Percentiles rank a stretch among this genome's conserved stretches.
phyloP scores from a whole-genome alignment of 106 monocot species.

The Phalaenopsis equestris region DNA sequence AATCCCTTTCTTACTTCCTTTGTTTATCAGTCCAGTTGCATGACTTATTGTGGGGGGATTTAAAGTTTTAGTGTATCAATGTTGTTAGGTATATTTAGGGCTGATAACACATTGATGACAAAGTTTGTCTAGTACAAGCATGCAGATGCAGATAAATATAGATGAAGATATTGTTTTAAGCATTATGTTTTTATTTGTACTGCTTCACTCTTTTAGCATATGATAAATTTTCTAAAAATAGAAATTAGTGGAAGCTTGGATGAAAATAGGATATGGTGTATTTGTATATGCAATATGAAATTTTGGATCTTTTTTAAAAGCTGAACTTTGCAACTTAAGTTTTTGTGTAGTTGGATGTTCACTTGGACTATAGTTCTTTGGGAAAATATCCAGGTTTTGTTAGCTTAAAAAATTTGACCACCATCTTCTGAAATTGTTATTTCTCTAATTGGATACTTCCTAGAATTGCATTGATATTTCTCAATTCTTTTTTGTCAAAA shows the following conservation, averaged over 20 bases:
- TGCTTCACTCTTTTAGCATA: not conserved
- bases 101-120: not conserved
- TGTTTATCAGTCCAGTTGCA: not conserved
- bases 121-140: not conserved
- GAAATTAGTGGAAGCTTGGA: not conserved
- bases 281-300: not conserved
- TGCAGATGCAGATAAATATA: not conserved
- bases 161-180: not conserved
- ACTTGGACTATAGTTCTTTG: no score
- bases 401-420: no score
- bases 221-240: not conserved
- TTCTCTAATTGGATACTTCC: no score
- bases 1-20: not conserved
- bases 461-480: no score
- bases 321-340: no score
- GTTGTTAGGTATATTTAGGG: not conserved
- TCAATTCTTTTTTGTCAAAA: no score
- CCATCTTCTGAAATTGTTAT: no score
- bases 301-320: not conserved
- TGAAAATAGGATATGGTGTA: not conserved
- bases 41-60: not conserved
- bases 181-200: not conserved
- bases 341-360: no score
- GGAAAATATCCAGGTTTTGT: no score
- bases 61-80: not conserved